phyloP scores from a whole-genome alignment of 108 stramenopile genomes.

The Cylindrotheca closterium region DNA sequence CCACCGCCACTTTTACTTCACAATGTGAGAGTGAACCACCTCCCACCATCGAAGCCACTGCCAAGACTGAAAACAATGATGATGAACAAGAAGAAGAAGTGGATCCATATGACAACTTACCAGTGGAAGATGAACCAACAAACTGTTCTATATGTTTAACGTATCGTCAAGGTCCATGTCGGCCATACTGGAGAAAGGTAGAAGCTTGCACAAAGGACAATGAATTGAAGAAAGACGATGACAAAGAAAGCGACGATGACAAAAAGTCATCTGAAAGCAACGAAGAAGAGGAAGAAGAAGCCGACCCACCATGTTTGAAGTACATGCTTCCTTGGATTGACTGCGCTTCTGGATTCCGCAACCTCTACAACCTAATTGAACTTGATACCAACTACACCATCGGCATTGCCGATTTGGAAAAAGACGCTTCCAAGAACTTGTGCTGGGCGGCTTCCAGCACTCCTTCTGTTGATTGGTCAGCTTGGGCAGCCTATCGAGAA shows the following conservation, averaged over 20 bases:
- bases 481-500: slow-evolving; percentile 25
- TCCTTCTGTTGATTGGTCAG: slow-evolving; percentile 41
- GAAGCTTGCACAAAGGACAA: slow-evolving; percentile 86
- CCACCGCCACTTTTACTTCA: not conserved
- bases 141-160: slow-evolving; percentile 81
- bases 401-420: slow-evolving; percentile 39
- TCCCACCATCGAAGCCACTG: too few species aligned
- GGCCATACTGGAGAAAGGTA: slow-evolving; percentile 77
- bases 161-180: slow-evolving; percentile 86
- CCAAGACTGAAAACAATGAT: too few species aligned
- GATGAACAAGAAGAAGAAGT: slow-evolving; percentile 33
- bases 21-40: not conserved
- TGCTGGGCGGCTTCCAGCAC: slow-evolving; percentile 21
- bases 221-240: slow-evolving; percentile 46
- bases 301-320: slow-evolving; percentile 56
- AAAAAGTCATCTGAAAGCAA: slow-evolving; percentile 13
- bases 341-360: slow-evolving; percentile 64
- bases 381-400: slow-evolving; percentile 58
- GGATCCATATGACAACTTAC: slow-evolving; percentile 67
- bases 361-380: slow-evolving; percentile 62
- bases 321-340: slow-evolving; percentile 77
- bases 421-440: slow-evolving; percentile 11
- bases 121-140: slow-evolving; percentile 78
- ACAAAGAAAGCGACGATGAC: slow-evolving; percentile 33
- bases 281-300: slow-evolving; percentile 22